Evolutionary conservation across 2,329 filamentous ascomycete genomes (phyloP), one percentile per base, ranked within the genome.

Genomic region (Fusarium sp.): DNA sequence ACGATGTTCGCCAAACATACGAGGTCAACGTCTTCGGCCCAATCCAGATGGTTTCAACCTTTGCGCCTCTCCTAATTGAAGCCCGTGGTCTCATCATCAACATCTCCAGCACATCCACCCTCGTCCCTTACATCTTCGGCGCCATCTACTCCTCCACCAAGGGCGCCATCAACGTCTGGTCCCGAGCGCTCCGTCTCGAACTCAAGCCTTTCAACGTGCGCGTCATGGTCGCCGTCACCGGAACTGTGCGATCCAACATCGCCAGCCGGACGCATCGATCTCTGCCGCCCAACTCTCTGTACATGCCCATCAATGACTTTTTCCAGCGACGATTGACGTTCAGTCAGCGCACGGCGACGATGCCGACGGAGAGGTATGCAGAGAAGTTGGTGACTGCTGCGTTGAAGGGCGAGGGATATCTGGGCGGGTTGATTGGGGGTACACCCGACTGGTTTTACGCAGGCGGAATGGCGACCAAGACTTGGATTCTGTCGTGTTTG

Each of bases 11-110:
- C 65, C 78, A 81, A 66, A 87, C 86, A 5, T 89, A 87, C 59
- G 87, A 89, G 78, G 85, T 86, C 71, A 90, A 90, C 72, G 86
- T 90, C 44, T 88, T 90, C 68, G 86, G 86, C 45, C 84, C 87
- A 72, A 89, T 90, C 86, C 83, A 86, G 76, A 88, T 87, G 82
- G 85, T 84, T 58, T 82, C 87, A 73, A 81, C 83, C 35, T 89
- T 89, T 73, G 79, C 83, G 16, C 81, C 82, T 60, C 83, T 86
- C 47, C 83, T 90, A 30, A 86, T 89, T 55, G 78, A 83, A 22
- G 81, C 86, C 1, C 82, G 82, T 30, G 87, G 88, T 0, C 82
- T 89, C 15, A 84, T 90, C 76, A 78, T 89, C 80, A 89, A 89
- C 79, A 85, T 89, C 64, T 87, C 87, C 11, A 89, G 86, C 30